Percentiles rank a stretch among this genome's conserved stretches.
Conservation (phyloP, 441 rosid species). For the Metrosideros polymorpha region DNA sequence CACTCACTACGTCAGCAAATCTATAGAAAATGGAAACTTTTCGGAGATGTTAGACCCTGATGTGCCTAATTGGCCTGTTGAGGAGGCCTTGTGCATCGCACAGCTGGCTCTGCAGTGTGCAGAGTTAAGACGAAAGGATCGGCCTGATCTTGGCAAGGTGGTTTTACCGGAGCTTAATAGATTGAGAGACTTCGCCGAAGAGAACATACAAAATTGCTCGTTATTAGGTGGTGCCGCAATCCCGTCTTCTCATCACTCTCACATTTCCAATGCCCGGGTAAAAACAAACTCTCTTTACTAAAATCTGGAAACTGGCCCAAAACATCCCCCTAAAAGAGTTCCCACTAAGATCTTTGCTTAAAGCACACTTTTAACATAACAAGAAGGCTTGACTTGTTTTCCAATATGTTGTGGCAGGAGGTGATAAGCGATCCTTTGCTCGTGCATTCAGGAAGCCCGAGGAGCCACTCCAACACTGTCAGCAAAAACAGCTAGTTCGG, state of each 20-base stretch:
- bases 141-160: slow-evolving; percentile 56
- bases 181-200: slow-evolving; percentile 42
- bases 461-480: slow-evolving; percentile 20
- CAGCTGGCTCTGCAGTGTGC: slow-evolving; percentile 46
- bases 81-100: slow-evolving; percentile 38
- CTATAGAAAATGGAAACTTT: slow-evolving; percentile 34
- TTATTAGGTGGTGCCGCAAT: slow-evolving; percentile 12
- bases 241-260: slow-evolving; percentile 17
- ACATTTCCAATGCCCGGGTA: slow-evolving; percentile 24
- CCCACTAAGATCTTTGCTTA: background rate
- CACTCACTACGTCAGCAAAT: slow-evolving; percentile 21
- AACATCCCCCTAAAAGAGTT: background rate
- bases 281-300: background rate
- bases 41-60: slow-evolving; percentile 36
- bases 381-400: background rate
- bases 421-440: slow-evolving; percentile 21
- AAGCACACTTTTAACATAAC: background rate
- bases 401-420: slow-evolving; percentile 25
- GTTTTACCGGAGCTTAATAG: slow-evolving; percentile 44
- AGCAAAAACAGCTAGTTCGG: slow-evolving; percentile 10
- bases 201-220: slow-evolving; percentile 15
- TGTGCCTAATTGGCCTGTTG: slow-evolving; percentile 51
- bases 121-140: slow-evolving; percentile 47
- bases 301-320: background rate
- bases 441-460: slow-evolving; percentile 18